A percentile compares a stretch with the other conserved stretches of the same genome.
These are phyloP conservation scores for Grosmannia serpens DNA, from an alignment of 2,329 filamentous ascomycete species.

Conservation along the genomic window DNA sequence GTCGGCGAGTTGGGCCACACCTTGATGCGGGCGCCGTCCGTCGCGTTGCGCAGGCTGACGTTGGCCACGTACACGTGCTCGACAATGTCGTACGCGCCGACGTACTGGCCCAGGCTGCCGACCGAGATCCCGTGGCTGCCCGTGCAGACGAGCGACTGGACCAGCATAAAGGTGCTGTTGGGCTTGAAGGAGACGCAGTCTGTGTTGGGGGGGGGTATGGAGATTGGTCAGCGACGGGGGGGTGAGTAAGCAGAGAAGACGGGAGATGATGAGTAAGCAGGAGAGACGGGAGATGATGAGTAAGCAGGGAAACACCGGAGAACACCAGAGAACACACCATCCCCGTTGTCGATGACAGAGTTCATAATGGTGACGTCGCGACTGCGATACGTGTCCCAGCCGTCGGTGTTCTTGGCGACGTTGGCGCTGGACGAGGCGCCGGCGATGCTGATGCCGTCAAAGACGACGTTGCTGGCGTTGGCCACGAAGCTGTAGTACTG, in stretches of 20 bases:
- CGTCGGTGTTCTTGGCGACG: constrained; percentile 54
- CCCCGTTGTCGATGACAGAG: constrained; percentile 50
- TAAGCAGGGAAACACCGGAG: not conserved
- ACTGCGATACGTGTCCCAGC: constrained; percentile 49
- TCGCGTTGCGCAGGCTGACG: constrained; percentile 17
- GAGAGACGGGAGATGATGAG: no score
- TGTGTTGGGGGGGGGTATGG: not conserved
- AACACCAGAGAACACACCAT: constrained; percentile 18
- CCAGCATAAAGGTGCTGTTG: constrained; percentile 45
- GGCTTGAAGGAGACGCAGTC: constrained; percentile 55
- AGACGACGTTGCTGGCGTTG: constrained; percentile 49
- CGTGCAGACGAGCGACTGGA: constrained; percentile 49
- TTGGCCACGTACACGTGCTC: constrained; percentile 44
- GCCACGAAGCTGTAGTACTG: constrained; percentile 36
- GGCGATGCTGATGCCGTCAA: constrained; percentile 48
- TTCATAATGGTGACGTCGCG: constrained; percentile 51
- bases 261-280: not conserved
- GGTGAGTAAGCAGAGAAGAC: no score
- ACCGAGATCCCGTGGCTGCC: constrained; percentile 52
- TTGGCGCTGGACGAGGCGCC: constrained; percentile 39
- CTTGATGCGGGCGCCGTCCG: constrained; percentile 51
- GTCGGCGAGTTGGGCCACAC: constrained; percentile 30
- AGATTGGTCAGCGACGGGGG: no score
- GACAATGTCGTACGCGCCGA: constrained; percentile 44
- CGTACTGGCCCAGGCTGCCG: constrained; percentile 49